Evolutionary conservation across 805 yeast genomes (phyloP).

Genomic region (Maudiozyma saulgeensis): DNA sequence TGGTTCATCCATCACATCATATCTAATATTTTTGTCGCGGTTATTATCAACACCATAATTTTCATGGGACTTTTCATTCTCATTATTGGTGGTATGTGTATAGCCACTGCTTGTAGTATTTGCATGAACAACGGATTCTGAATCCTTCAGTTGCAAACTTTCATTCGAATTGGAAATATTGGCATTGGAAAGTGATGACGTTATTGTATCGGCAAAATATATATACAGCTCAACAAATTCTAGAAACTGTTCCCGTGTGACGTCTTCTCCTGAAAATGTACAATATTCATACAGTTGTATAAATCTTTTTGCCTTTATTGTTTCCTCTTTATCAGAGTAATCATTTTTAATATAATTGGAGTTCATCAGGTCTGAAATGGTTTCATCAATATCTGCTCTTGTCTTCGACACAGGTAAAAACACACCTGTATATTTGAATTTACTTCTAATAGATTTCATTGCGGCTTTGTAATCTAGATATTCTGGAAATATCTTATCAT

Average conservation of each 20-base stretch:
- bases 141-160: not conserved
- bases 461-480: constrained; percentile 42
- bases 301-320: constrained; percentile 27
- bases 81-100: not conserved
- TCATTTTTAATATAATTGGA: constrained; percentile 14
- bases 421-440: constrained; percentile 40
- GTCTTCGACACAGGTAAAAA: constrained; percentile 30
- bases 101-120: not conserved
- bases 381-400: constrained; percentile 18
- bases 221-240: constrained; percentile 44
- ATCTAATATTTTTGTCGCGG: not conserved
- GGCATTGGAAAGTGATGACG: constrained; percentile 5
- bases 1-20: not conserved
- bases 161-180: not conserved
- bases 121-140: not conserved
- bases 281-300: constrained; percentile 54
- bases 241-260: constrained; percentile 50
- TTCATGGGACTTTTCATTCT: not conserved
- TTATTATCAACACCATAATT: not conserved
- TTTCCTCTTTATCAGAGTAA: constrained; percentile 4
- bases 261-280: constrained; percentile 54
- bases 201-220: constrained; percentile 23
- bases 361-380: constrained; percentile 18
- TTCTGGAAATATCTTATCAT: constrained; percentile 30
- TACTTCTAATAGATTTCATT: constrained; percentile 50